Evolutionary conservation across 2,329 filamentous ascomycete species (phyloP), one percentile per base, ranked within the genome.

Genomic region (Fusarium redolens): DNA sequence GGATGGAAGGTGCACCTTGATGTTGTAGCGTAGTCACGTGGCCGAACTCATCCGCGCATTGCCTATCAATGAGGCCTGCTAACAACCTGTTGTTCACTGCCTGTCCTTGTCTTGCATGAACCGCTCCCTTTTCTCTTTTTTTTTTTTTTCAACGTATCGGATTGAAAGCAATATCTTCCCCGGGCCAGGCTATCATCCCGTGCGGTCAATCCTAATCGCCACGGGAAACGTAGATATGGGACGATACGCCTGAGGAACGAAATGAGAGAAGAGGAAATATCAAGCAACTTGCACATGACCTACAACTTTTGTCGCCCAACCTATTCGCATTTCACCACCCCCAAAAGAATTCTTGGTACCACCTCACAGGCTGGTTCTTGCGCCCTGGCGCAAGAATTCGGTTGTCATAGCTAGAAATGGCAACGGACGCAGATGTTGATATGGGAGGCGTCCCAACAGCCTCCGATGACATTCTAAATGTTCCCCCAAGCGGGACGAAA

Each of bases 401-500:
- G 51, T 35, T 40, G 52, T 41, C 40, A 37, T 62, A 59, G 40
- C 41, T 41, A 33, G 41, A 50, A 55, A 88, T 87, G 84, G 85
- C 87, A 43, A 58, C 86, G 52, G 84, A 86, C 67, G 77, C 75
- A 22, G 75, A 77, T 41, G 52, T 69, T 55, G 66, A 73, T 7
- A 62, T 75, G 71, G 72, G 68, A 58, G 60, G 41, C 45, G 45
- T 41, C 54, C 47, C 44, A 47, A 45, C 57, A 50, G 28, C 48
- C 30, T 31, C 58, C 18, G 43, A 55, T 30, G 44, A 56, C 20
- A 55, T 67, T 52, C 65, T 30, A n/a, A 61, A 59, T 59, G 25
- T 61, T 54, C 57, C 44, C 41, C 56, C 56, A 15, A 73, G 62
- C 45, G 86, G 86, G 58, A 83, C 79, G 63, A 89, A 89, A 80